Evolutionary conservation across 202 grass and related monocot species (phyloP).

Genomic region (Sporobolus alterniflorus): DNA sequence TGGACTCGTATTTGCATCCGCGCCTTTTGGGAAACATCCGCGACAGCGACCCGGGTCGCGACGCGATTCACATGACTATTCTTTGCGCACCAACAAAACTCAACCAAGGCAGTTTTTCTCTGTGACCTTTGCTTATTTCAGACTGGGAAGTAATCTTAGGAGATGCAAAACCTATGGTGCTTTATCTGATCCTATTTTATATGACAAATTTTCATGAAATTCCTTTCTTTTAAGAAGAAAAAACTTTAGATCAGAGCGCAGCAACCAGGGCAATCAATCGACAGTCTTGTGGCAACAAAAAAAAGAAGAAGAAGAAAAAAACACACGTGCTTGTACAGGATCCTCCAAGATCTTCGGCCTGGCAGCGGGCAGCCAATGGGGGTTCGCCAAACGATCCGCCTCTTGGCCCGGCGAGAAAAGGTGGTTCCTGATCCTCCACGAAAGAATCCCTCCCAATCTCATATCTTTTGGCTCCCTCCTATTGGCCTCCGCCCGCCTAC

Average conservation of each 20-base stretch:
- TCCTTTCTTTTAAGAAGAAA: too few species aligned
- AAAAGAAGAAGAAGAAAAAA: background rate
- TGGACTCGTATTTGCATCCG: conserved; percentile 25
- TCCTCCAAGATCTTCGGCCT: conserved; percentile 25
- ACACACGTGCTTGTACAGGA: background rate
- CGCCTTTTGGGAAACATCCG: conserved; percentile 48
- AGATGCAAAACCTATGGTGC: too few species aligned
- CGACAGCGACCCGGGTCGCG: conserved; percentile 34
- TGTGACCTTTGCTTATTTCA: too few species aligned
- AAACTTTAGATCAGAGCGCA: background rate
- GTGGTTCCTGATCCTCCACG: conserved; percentile 89
- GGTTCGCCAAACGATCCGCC: conserved; percentile 48
- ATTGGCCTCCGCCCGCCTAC: conserved; percentile 49
- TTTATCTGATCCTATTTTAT: too few species aligned
- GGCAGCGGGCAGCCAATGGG: background rate
- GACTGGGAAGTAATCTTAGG: too few species aligned
- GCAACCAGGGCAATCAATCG: background rate
- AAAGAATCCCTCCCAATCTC: conserved; percentile 77
- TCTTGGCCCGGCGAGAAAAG: conserved; percentile 2
- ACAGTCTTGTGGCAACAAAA: background rate
- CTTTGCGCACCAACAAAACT: background rate
- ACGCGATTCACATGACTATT: conserved; percentile 33
- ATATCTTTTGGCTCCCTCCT: conserved; percentile 62
- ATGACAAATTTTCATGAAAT: too few species aligned
- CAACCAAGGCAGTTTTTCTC: background rate